Evolutionary conservation across 495 filamentous ascomycete species (phyloP).

Genomic region (Choiromyces venosus): DNA sequence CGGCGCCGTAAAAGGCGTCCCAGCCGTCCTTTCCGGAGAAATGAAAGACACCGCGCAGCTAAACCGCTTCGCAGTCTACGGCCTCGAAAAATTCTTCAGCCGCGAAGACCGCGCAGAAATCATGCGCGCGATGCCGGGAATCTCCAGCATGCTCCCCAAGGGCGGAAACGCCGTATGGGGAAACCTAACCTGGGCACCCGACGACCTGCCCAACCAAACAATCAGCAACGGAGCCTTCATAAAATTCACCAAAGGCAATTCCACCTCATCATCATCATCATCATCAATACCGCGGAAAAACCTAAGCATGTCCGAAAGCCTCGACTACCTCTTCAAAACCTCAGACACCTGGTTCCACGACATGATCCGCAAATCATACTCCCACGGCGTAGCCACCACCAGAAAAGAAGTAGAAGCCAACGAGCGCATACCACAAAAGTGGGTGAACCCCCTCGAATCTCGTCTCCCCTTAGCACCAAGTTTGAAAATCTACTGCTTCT

Average conservation of each 20-base stretch:
- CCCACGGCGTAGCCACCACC: constrained; percentile 80
- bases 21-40: constrained; percentile 88
- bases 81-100: constrained; percentile 89
- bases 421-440: constrained; percentile 72
- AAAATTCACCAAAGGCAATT: constrained; percentile 71
- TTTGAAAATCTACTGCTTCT: constrained; percentile 97
- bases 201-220: constrained; percentile 68
- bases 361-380: constrained; percentile 67
- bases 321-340: constrained; percentile 69
- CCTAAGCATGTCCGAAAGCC: constrained; percentile 69
- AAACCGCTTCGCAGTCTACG: constrained; percentile 96
- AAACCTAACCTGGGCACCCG: constrained; percentile 80
- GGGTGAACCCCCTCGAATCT: constrained; percentile 92
- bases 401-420: constrained; percentile 77
- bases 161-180: constrained; percentile 94
- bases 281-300: constrained; percentile 53
- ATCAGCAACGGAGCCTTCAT: constrained; percentile 74
- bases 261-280: constrained; percentile 23
- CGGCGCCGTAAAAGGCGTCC: constrained; percentile 83
- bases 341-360: constrained; percentile 80
- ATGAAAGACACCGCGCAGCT: constrained; percentile 98
- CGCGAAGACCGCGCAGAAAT: constrained; percentile 86
- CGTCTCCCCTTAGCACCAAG: constrained; percentile 81
- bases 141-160: constrained; percentile 94
- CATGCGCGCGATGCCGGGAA: constrained; percentile 93